Base-by-base conservation (phyloP, 2,329 filamentous ascomycete species). In the Neoscytalidium dimidiatum region DNA sequence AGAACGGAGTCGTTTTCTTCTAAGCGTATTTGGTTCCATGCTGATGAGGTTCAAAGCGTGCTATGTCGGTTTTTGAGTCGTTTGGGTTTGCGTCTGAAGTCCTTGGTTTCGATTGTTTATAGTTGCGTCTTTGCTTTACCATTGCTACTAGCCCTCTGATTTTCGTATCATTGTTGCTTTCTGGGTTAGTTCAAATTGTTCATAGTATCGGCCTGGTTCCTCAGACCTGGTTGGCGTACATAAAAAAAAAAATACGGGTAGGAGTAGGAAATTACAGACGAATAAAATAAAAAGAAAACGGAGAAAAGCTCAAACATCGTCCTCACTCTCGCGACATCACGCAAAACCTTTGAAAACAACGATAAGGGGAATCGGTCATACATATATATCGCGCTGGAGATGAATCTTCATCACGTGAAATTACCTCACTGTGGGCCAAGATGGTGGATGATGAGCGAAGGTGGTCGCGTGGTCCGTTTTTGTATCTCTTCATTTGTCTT, bases 401-500 rank as follows among this genome's bases (percentile, higher is more conserved):
- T 26, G 49, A 19, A 28, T 28, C n/a, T 13, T 28, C 17, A 33
- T 60, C 56, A 60, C 56, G 56, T 60, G 56, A 31, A 46, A 60
- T 60, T 60, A 28, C 56, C 56, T 60, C 56, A 60, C 56, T 60
- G 56, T 60, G 56, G 56, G 41, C 41, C 56, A 26, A 2, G 28
- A 60, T 60, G 56, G 28, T 46, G 56, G 53, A 44, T 29, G 35
- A 31, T 17, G 6, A 17, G 38, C 38, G 17, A 14, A 41, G 23
- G 11, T 26, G 56, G 56, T 60, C 56, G 56, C 56, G 56, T 60
- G 56, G 41, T 19, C 41, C 8, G 3, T 13, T 46, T 29, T 4
- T 9, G 4, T 9, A 29, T 4, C 29, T 53, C 23, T 31, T n/a
- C 26, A 29, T 19, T 14, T 53, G 11, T 21, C 19, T 44, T n/a